phyloP scores from a whole-genome alignment of 768 basidiomycete genomes.

The Kwoniella bestiolae region DNA sequence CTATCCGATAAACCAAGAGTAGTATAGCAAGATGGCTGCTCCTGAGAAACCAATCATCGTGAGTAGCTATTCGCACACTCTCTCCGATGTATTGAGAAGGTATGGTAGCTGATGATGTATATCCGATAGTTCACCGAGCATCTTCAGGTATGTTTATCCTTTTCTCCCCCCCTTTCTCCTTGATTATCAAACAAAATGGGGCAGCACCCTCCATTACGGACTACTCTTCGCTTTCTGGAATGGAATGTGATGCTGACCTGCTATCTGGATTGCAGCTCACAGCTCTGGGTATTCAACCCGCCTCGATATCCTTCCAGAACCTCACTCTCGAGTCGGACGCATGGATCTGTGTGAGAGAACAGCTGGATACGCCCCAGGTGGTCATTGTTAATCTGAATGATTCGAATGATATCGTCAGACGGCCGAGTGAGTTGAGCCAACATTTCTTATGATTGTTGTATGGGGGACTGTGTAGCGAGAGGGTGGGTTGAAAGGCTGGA shows the following conservation, averaged over 20 bases:
- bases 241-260: not conserved
- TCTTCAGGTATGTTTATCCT: conserved; percentile 54
- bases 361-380: conserved; percentile 71
- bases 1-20: not conserved
- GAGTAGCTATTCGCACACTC: conserved; percentile 21
- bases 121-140: conserved; percentile 59
- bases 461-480: too few species aligned
- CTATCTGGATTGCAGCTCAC: conserved; percentile 67
- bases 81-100: not conserved
- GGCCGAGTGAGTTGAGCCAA: conserved; percentile 49
- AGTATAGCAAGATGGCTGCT: conserved; percentile 21
- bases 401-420: conserved; percentile 81
- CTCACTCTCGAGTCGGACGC: conserved; percentile 96
- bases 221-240: not conserved
- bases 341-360: conserved; percentile 79
- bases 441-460: not conserved
- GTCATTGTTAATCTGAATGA: conserved; percentile 98
- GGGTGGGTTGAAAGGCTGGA: too few species aligned
- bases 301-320: conserved; percentile 96
- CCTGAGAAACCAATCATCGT: conserved; percentile 54
- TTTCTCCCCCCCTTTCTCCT: not conserved
- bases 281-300: conserved; percentile 91
- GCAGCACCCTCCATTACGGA: not conserved
- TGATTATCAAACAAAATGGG: not conserved
- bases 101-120: not conserved